Base-by-base conservation (phyloP, 306 rosid species). In the Acmispon strigosus region DNA sequence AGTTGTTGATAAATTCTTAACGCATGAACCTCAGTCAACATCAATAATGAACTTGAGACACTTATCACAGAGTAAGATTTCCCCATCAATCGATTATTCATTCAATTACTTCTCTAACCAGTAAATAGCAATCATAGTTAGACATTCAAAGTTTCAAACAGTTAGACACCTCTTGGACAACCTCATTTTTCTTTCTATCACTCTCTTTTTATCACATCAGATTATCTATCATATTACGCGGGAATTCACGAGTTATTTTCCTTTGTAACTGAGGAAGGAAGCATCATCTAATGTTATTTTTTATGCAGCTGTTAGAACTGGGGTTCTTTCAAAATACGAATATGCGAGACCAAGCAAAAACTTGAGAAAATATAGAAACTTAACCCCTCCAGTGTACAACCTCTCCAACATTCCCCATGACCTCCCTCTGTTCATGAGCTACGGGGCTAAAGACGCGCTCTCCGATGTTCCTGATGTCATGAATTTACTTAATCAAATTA, bases 361-460 rank as follows among this genome's bases (percentile, higher is more conserved):
- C 56, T 11, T 75, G 3, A 52, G 49, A 68, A 83, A 79, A 29
- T 84, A 87, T 10, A 86, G 92, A 29, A 49, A 60, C 5, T 8
- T 52, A 3, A 4, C 3, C 1, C 94, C 97, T 41, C 97, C 96
- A 0, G 0, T 20, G n/a, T 92, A 92, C 36, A 77, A 89, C 82
- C 79, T 92, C 37, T 70, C 96, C 8, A 86, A 83, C 62, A 87
- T 92, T 39, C 94, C 97, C 18, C 70, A 13, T 0, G 13, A 89
- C 55, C 62, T 92, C 20, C 87, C 97, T 22, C 54, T 92, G 7
- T 89, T 89, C 70, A 48, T 92, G 22, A 89, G 92, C 85, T 85
- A 87, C 12, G 97, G 97, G 0, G 94, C 89, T 45, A 13, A 11
- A 10, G 97, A 92, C n/a, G 94, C 94, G 0, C 86, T 89, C 13